Percentiles rank a stretch among this genome's conserved stretches.
phyloP scores from a whole-genome alignment of 2,329 filamentous ascomycete species.

The Trichophaea hybrida region DNA sequence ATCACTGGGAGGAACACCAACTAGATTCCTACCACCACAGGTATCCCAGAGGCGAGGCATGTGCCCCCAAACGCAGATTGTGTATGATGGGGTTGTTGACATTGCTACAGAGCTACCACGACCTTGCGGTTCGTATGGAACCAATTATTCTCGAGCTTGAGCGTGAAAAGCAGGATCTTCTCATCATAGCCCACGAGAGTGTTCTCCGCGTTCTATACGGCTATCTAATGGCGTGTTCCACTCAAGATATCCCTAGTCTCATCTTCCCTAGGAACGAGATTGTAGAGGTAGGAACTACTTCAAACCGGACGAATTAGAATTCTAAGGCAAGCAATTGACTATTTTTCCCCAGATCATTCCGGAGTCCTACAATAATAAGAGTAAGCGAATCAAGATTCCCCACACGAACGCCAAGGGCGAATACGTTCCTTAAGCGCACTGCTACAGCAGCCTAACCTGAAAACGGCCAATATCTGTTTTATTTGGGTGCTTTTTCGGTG shows the following conservation, averaged over 20 bases:
- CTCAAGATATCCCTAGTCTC: slow-evolving; percentile 80
- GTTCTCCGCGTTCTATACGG: slow-evolving; percentile 94
- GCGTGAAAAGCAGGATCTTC: slow-evolving; percentile 89
- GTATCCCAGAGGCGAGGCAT: slow-evolving; percentile 82
- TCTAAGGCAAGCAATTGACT: slow-evolving; percentile 1
- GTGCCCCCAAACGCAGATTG: slow-evolving; percentile 13
- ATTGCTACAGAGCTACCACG: slow-evolving; percentile 69
- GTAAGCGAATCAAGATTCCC: slow-evolving; percentile 77
- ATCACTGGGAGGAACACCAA: slow-evolving; percentile 86
- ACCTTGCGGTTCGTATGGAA: slow-evolving; percentile 91
- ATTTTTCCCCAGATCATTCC: slow-evolving; percentile 55
- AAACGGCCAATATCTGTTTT: too few species aligned
- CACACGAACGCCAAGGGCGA: slow-evolving; percentile 2
- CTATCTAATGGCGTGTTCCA: slow-evolving; percentile 96
- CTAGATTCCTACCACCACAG: slow-evolving; percentile 92
- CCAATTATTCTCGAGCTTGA: slow-evolving; percentile 96
- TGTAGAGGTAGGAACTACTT: slow-evolving; percentile 51
- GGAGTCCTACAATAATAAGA: slow-evolving; percentile 91
- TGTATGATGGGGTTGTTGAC: neutral
- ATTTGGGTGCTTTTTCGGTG: too few species aligned
- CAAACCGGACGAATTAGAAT: neutral
- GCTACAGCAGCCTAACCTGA: neutral
- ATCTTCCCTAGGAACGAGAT: slow-evolving; percentile 94
- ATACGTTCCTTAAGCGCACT: neutral
- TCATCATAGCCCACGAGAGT: slow-evolving; percentile 95